Base-by-base conservation (phyloP, 148 eudicot genomes). In the Rhododendron kiyosumense region DNA sequence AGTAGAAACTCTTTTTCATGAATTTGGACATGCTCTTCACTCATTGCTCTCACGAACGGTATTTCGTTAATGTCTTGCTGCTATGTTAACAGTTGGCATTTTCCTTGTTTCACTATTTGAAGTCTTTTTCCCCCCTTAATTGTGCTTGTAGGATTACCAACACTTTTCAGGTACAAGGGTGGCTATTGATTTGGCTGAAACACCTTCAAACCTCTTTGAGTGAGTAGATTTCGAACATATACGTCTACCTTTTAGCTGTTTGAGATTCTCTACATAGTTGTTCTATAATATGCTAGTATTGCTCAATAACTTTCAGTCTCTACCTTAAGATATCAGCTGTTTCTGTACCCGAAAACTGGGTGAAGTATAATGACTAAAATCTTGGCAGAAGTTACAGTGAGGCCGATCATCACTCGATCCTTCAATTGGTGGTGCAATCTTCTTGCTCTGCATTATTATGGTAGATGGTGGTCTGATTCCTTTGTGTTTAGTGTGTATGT, bases 1-100 rank as follows among this genome's bases (percentile, higher is more conserved):
- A 85, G 92, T 97, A 54, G 99, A 97, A 91, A 97, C 99, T 43
- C 94, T 97, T 83, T 93, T 97, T 83, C 99, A 97, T 89, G 99
- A 97, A 89, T 97, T 97, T 89, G 99, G 99, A 59, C 99, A 97
- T 91, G 99, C 99, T 83, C 98, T 97, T 85, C 99, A 97, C 87
- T 97, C 99, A 20, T 91, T 97, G 85, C 94, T 96, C 85, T 96
- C 99, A 78, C 93, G 96, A 90, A 96, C 99, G 90, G 99, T 96
- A 94, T 85, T 84, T 52, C 43, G 7, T 73, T 69, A 57, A 9
- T 57, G 30, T 30, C 81, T 86, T 80, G 73, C 38, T 85, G 24
- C 67, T 52, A 52, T n/a, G 5, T 88, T 77, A 45, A 46, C 54
- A n/a, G 28, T 80, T 43, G 75, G 7, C 10, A n/a, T 84, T 52